Evolutionary conservation across 345 rosid species (phyloP), one percentile per base, ranked within the genome.

Genomic region (Adansonia digitata): DNA sequence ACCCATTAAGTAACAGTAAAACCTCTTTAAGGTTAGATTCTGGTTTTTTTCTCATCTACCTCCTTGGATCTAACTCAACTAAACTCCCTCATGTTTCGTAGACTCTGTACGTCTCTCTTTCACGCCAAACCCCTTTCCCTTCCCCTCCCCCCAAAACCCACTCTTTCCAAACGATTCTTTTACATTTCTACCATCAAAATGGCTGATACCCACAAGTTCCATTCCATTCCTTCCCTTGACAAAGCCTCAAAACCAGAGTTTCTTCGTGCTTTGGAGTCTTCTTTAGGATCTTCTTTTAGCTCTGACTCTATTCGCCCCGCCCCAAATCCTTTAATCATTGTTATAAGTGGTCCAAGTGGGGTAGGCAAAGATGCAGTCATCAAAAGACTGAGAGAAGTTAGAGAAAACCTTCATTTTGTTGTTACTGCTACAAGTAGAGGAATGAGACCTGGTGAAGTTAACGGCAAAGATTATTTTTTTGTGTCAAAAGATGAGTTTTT

Each of bases 321-420:
- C 7, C 92, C 94, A 18, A 85, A 79, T 42, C 94, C 96, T 65
- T 59, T 92, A 77, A 66, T 94, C 69, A 81, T 92, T 37, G 98
- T 94, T 4, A 87, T 94, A 26, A 87, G 95, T 34, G 98, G 98
- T 9, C 97, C 98, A 0, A 92, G 97, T 55, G 97, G 98, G 26
- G 98, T 91, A 0, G 98, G 98, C 15, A 94, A 94, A 82, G 98
- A 94, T 66, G 91, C 98, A 2, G 91, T 94, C 53, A 92, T 94
- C 76, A 88, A 73, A 20, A 86, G 84, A 52, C 86, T 94, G 68
- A 82, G 86, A 59, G 91, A 94, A 67, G 79, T 73, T 0, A 81
- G 97, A 5, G 64, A 84, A 20, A 80, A 83, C 51, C 82, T 92
- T 37, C 97, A 90, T 74, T 94, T 92, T 62, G 97, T 91, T 13